Percentiles rank a stretch among this genome's conserved stretches.
phyloP scores from a whole-genome alignment of 2,329 filamentous ascomycete species.

The Esteya vermicola region DNA sequence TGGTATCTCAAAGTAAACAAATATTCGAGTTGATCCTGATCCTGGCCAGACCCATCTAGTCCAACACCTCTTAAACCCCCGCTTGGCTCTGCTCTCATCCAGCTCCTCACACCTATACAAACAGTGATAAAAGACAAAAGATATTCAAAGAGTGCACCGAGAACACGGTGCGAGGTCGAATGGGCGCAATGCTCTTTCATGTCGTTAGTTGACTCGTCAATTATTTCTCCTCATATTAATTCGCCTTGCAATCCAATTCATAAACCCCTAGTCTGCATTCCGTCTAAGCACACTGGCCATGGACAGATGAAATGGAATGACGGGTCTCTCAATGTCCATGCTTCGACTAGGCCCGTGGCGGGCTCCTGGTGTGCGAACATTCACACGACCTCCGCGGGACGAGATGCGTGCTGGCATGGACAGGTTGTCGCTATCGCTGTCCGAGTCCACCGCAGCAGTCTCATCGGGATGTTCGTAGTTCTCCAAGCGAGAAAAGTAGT shows the following conservation, averaged over 20 bases:
- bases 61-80: too few species aligned
- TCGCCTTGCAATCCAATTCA: neutral
- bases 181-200: too few species aligned
- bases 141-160: too few species aligned
- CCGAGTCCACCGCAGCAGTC: conserved; percentile 23
- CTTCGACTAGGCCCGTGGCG: conserved; percentile 40
- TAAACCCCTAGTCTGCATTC: conserved; percentile 2
- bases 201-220: too few species aligned
- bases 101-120: too few species aligned
- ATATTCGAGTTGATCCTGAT: too few species aligned
- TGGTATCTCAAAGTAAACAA: too few species aligned
- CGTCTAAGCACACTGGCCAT: conserved; percentile 17
- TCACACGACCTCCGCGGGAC: conserved; percentile 39
- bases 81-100: too few species aligned
- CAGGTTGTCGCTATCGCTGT: conserved; percentile 21
- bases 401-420: conserved; percentile 25
- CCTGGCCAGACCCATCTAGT: too few species aligned
- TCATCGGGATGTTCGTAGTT: conserved; percentile 41
- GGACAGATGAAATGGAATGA: conserved; percentile 16
- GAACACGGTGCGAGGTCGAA: too few species aligned
- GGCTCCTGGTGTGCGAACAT: conserved; percentile 40
- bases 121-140: too few species aligned
- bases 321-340: conserved; percentile 36
- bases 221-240: too few species aligned
- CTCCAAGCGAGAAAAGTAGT: conserved; percentile 74